These are phyloP conservation scores for Wickerhamomyces strasburgensis DNA, from an alignment of 805 yeast genomes.

Conservation along the genomic window DNA sequence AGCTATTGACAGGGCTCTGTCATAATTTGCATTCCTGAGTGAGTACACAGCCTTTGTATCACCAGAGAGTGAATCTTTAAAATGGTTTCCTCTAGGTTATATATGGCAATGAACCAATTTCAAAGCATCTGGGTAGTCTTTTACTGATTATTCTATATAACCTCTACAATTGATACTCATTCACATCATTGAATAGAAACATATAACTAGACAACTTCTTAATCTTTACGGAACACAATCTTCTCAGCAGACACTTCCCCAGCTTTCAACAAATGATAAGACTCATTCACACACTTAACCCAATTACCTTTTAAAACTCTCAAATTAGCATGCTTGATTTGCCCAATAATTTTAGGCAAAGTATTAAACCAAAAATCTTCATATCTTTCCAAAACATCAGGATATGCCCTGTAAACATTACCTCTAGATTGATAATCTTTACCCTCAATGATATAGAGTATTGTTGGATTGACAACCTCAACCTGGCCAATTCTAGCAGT, in stretches of 20 bases:
- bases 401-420: conserved; percentile 23
- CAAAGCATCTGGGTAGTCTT: no score
- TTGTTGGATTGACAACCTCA: conserved; percentile 27
- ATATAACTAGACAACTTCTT: no score
- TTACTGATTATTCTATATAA: no score
- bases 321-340: conserved; percentile 31
- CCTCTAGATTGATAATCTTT: conserved; percentile 29
- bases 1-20: no score
- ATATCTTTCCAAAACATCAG: conserved; percentile 24
- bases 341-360: conserved; percentile 21
- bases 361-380: conserved; percentile 26
- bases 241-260: conserved; percentile 41
- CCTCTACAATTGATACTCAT: no score
- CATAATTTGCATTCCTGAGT: no score
- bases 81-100: no score
- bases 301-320: conserved; percentile 29
- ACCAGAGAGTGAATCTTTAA: no score
- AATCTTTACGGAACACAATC: conserved; percentile 40
- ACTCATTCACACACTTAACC: conserved; percentile 32
- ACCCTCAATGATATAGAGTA: conserved; percentile 37
- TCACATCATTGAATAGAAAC: no score
- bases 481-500: conserved; percentile 31
- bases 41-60: no score
- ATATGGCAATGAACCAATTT: no score
- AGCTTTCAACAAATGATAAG: conserved; percentile 31